Conservation (phyloP, 2,329 filamentous ascomycete species). For the Colletotrichum siamense region DNA sequence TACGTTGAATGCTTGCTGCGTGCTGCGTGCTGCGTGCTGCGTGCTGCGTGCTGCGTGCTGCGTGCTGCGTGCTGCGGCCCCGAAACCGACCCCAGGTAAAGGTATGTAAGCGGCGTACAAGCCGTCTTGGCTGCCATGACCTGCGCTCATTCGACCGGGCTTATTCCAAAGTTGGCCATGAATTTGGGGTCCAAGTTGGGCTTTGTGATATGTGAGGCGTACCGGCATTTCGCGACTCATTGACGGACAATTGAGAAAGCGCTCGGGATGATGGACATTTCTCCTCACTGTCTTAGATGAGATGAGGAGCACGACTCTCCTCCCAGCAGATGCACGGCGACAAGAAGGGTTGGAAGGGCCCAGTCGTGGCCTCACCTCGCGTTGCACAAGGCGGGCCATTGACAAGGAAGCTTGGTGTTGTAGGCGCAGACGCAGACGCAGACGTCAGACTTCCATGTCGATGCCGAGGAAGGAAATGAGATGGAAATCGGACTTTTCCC, state of each 20-base stretch:
- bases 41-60: background rate
- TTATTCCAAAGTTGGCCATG: background rate
- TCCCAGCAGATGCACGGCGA: background rate
- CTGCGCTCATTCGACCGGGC: background rate
- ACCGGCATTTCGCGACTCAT: background rate
- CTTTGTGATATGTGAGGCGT: slow-evolving; percentile 6
- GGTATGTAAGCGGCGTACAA: background rate
- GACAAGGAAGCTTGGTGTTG: background rate
- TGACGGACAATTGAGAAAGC: background rate
- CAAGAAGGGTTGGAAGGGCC: background rate
- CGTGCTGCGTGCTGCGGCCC: background rate
- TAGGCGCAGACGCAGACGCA: background rate
- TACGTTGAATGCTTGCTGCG: background rate
- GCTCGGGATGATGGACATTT: background rate
- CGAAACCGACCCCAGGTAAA: background rate
- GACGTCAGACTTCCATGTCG: background rate
- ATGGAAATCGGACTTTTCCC: background rate
- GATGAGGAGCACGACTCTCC: background rate
- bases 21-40: background rate
- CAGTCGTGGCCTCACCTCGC: background rate
- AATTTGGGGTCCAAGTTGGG: background rate
- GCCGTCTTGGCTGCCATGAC: slow-evolving; percentile 2
- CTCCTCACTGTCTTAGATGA: background rate
- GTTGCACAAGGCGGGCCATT: background rate
- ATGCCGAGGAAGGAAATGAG: background rate